Base-by-base conservation (phyloP, 768 basidiomycete species). In the Peribolospora kevripleyi region DNA sequence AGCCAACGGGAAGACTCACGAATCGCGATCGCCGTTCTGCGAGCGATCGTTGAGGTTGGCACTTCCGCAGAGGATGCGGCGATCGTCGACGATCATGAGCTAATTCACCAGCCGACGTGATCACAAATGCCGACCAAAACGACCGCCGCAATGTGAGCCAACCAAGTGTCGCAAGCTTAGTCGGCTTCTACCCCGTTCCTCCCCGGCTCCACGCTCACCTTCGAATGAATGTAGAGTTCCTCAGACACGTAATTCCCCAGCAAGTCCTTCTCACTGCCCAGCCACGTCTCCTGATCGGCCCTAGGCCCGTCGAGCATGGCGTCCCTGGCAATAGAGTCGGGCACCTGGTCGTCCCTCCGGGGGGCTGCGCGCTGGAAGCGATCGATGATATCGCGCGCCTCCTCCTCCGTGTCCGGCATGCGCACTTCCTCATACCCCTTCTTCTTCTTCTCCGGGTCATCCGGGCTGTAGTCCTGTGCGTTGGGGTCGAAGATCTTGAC, bases 11-110 rank as follows among this genome's bases (percentile, higher is more conserved):
- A 25, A 25, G 25, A 7, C 7, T 6, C 8, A 25, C 49, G 39
- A 38, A 39, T 91, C 87, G 42, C 85, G 86, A 60, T 91, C 82
- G 37, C 90, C 90, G 74, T 75, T 80, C 68, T 85, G 84, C 54
- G 78, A 81, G 10, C 85, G 78, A 62, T 90, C 86, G 58, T 90
- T 90, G 60, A 90, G 65, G 65, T 95, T 97, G 11, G 91, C 88
- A 46, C 84, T 87, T 42, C 91, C 90, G 74, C 88, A 82, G 60
- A 97, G 85, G 48, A 93, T 87, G 42, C 80, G 73, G 41, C 77
- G 73, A 64, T 95, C 90, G 51, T 55, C 58, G 42, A 57, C 54
- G 39, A 60, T 59, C 49, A 60, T 37, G 7, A 61, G 48, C 54
- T 59, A 51, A 25, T 25, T 25, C 25, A 25, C 1, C 25, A 25